Conservation (phyloP, 1,284 basidiomycete species). For the Leccinum griseonigrum region DNA sequence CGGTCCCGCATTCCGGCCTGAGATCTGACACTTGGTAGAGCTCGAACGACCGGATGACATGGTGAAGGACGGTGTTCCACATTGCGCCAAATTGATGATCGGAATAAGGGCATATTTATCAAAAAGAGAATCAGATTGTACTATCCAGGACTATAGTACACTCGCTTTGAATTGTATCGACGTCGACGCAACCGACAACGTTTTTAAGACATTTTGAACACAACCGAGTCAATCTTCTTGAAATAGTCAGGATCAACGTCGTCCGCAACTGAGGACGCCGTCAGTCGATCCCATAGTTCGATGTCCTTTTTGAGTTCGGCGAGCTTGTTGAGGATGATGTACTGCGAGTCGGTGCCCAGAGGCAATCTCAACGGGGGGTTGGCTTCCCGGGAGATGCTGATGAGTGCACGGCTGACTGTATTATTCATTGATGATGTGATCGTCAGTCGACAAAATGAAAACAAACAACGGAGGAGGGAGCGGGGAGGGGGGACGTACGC, state of each 20-base stretch:
- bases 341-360: slow-evolving; percentile 22
- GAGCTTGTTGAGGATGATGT: slow-evolving; percentile 16
- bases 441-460: neutral
- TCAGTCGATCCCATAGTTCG: slow-evolving; percentile 18
- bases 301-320: slow-evolving; percentile 18
- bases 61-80: neutral
- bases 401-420: slow-evolving; percentile 16
- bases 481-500: slow-evolving; percentile 3
- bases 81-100: neutral
- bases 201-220: neutral
- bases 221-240: slow-evolving; percentile 6
- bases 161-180: neutral
- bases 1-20: neutral
- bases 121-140: neutral
- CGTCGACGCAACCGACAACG: too few relatives aligned
- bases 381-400: slow-evolving; percentile 17
- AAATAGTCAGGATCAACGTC: slow-evolving; percentile 18
- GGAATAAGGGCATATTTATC: neutral
- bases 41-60: neutral
- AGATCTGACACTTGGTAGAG: neutral
- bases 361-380: slow-evolving; percentile 25
- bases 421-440: slow-evolving; percentile 4
- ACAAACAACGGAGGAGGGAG: neutral
- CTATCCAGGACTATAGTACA: neutral
- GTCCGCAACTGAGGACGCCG: slow-evolving; percentile 22